phyloP scores from a whole-genome alignment of 306 rosid genomes.

The Cucurbita argyrosperma region DNA sequence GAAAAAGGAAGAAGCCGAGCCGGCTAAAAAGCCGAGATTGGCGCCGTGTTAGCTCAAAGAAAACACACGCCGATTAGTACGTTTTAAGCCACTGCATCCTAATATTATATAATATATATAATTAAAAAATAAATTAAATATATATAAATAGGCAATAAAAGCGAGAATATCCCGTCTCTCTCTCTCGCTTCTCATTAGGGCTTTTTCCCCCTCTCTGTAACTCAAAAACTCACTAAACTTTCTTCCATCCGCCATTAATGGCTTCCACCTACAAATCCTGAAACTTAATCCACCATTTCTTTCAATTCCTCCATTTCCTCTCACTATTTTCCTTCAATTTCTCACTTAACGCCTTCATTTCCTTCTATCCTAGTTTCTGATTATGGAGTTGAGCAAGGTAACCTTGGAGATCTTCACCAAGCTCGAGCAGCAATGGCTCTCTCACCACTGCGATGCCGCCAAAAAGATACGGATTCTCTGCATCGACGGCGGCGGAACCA shows the following conservation, averaged over 20 bases:
- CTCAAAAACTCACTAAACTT: background rate
- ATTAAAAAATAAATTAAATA: background rate
- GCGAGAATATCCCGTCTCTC: constrained; percentile 1
- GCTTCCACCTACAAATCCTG: background rate
- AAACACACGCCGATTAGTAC: background rate
- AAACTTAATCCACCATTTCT: background rate
- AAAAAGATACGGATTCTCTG: constrained; percentile 74
- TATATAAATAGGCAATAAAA: constrained; percentile 1
- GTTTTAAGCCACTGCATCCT: background rate
- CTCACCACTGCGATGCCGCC: constrained; percentile 52
- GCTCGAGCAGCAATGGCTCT: constrained; percentile 92
- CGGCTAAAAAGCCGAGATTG: constrained; percentile 8
- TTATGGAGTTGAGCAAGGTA: constrained; percentile 65
- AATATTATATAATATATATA: background rate
- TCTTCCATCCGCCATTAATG: constrained; percentile 6
- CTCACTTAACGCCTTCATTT: background rate
- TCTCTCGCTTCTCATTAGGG: background rate
- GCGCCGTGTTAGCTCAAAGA: background rate
- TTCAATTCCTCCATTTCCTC: background rate
- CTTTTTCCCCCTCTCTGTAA: background rate
- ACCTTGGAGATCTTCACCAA: constrained; percentile 84
- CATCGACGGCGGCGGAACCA: constrained; percentile 89
- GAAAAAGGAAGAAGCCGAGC: constrained; percentile 2
- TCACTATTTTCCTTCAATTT: background rate
- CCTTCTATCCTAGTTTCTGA: background rate